These are phyloP conservation scores for Lactarius indigo DNA, from an alignment of 768 basidiomycete species.

Conservation along the genomic window DNA sequence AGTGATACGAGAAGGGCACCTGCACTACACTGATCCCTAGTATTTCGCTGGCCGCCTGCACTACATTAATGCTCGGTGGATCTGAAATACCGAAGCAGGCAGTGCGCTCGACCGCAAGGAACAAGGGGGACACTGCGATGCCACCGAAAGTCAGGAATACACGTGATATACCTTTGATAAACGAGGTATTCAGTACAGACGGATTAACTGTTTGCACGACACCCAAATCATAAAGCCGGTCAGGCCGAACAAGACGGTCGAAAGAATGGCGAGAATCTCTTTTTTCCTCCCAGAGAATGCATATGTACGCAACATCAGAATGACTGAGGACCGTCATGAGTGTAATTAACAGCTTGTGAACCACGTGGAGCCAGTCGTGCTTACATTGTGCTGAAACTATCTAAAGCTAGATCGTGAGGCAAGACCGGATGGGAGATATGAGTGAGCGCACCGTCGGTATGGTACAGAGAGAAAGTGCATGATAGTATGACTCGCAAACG, in stretches of 20 bases:
- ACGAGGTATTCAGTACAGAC: neutral
- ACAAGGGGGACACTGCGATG: slow-evolving; percentile 10
- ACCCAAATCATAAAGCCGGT: slow-evolving; percentile 15
- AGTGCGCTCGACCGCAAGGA: neutral
- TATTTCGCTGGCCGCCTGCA: neutral
- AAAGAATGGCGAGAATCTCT: slow-evolving; percentile 7
- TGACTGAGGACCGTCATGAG: slow-evolving; percentile 2
- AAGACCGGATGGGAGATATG: neutral
- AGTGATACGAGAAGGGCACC: slow-evolving; percentile 5
- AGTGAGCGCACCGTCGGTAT: slow-evolving; percentile 17
- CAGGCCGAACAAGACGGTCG: neutral
- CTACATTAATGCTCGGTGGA: neutral
- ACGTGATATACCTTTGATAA: too few species aligned
- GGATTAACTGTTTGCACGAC: neutral
- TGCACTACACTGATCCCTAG: neutral
- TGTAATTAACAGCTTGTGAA: neutral
- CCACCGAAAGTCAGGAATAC: neutral
- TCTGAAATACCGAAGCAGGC: slow-evolving; percentile 16
- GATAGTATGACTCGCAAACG: slow-evolving; percentile 5
- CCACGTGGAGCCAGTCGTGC: neutral
- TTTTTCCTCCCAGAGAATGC: slow-evolving; percentile 18
- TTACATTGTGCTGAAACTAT: slow-evolving; percentile 18
- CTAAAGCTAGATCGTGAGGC: neutral
- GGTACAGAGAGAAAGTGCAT: slow-evolving; percentile 7
- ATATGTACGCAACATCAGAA: slow-evolving; percentile 23